Evolutionary conservation across 2,329 filamentous ascomycete species (phyloP).

Genomic region (Sporothrix globosa): DNA sequence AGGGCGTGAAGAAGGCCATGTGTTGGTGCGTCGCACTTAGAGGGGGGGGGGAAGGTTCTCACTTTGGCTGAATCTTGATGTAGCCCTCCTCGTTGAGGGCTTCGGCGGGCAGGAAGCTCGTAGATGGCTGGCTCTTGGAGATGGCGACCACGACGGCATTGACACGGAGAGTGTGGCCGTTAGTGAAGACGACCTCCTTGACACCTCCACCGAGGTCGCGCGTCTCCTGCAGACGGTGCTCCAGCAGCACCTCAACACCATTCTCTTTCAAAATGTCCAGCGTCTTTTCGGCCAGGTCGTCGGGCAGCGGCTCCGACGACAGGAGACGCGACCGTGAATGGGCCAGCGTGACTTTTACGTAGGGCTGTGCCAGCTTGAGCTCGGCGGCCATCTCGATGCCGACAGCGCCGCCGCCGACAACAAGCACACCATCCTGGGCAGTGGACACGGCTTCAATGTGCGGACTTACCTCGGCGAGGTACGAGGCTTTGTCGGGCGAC

Average conservation of each 20-base stretch:
- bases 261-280: conserved; percentile 61
- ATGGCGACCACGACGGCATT: conserved; percentile 72
- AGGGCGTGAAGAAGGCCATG: not conserved
- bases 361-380: conserved; percentile 68
- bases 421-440: conserved; percentile 62
- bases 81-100: conserved; percentile 67
- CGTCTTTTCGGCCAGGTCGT: conserved; percentile 67
- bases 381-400: conserved; percentile 83
- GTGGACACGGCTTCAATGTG: conserved; percentile 61
- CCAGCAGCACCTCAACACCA: conserved; percentile 68
- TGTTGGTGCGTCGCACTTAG: no score
- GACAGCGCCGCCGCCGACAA: conserved; percentile 79
- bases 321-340: conserved; percentile 73
- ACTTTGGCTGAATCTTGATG: conserved; percentile 63
- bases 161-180: conserved; percentile 62
- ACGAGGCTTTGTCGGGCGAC: conserved; percentile 63
- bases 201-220: conserved; percentile 50
- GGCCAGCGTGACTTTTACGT: conserved; percentile 69
- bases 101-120: conserved; percentile 62
- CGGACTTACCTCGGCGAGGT: conserved; percentile 62
- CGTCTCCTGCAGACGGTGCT: conserved; percentile 59
- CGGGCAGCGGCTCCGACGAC: conserved; percentile 71
- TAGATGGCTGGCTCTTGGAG: conserved; percentile 64
- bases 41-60: conserved; percentile 36
- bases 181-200: conserved; percentile 58